Conservation (phyloP, 225 moss, liverwort and hornwort species). For the Climacium dendroides region DNA sequence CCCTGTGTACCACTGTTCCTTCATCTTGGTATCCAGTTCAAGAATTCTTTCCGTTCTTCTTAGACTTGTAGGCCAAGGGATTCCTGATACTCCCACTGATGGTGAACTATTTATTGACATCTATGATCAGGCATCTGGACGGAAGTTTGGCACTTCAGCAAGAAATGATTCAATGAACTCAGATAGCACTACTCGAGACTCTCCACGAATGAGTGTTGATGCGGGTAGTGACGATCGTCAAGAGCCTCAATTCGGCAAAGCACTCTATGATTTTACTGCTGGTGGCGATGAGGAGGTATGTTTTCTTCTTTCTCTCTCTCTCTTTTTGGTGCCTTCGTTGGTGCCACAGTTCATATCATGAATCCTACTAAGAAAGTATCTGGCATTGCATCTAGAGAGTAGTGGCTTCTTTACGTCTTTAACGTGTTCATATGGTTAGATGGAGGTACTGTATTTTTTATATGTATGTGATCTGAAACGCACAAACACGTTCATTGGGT, state of each 20-base stretch:
- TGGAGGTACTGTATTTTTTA: neutral
- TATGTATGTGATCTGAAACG: neutral
- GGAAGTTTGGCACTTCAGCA: slow-evolving; percentile 33
- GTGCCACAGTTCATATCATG: neutral
- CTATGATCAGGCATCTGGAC: slow-evolving; percentile 32
- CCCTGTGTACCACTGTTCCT: neutral
- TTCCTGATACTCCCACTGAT: neutral
- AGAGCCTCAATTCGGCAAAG: slow-evolving; percentile 77
- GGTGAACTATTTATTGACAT: neutral
- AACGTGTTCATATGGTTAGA: neutral
- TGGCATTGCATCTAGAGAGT: neutral
- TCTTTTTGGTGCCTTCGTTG: neutral
- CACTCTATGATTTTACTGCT: slow-evolving; percentile 87
- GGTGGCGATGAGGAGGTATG: slow-evolving; percentile 96
- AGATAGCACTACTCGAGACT: slow-evolving; percentile 49
- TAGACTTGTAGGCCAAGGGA: neutral
- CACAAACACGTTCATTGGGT: neutral
- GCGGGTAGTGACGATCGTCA: slow-evolving; percentile 61
- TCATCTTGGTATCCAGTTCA: neutral
- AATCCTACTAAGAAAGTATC: neutral
- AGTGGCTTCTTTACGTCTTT: neutral
- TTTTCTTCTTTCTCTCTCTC: neutral
- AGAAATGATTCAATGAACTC: slow-evolving; percentile 53
- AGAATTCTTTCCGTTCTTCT: neutral
- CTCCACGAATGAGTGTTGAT: slow-evolving; percentile 43